Conservation (phyloP, 371 early-diverging fungal genomes). For the Smittium culicis region DNA sequence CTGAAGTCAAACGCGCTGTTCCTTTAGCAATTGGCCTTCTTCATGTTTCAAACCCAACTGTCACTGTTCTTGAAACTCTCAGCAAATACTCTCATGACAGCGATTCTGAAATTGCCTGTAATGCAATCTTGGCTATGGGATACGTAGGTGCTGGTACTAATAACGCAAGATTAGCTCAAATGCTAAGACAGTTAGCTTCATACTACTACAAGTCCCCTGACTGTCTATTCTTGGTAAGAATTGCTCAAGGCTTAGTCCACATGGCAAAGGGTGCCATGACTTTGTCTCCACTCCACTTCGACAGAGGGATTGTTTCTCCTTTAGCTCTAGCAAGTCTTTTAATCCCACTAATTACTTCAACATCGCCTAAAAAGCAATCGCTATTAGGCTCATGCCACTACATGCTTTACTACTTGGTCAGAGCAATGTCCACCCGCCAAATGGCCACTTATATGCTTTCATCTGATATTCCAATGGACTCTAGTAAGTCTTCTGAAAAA, state of each 20-base stretch:
- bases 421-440: constrained; percentile 94
- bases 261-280: constrained; percentile 98
- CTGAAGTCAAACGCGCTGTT: constrained; percentile 79
- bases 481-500: background rate
- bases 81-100: constrained; percentile 95
- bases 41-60: constrained; percentile 90
- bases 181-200: constrained; percentile 90
- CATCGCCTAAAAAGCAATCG: constrained; percentile 62
- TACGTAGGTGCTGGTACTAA: constrained; percentile 99
- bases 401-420: constrained; percentile 81
- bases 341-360: constrained; percentile 75
- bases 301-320: constrained; percentile 79
- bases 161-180: constrained; percentile 94
- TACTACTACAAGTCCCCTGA: constrained; percentile 93
- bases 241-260: constrained; percentile 95
- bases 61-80: constrained; percentile 83
- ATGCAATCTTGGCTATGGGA: constrained; percentile 97
- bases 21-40: constrained; percentile 91
- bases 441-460: constrained; percentile 84
- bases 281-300: constrained; percentile 84
- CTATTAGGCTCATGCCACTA: constrained; percentile 72
- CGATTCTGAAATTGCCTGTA: constrained; percentile 83
- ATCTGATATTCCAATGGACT: background rate
- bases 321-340: constrained; percentile 81
- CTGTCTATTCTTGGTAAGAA: constrained; percentile 81